Evolutionary conservation across 2,329 filamentous ascomycete species (phyloP), one percentile per base, ranked within the genome.

Genomic region (Epicoccum nigrum): DNA sequence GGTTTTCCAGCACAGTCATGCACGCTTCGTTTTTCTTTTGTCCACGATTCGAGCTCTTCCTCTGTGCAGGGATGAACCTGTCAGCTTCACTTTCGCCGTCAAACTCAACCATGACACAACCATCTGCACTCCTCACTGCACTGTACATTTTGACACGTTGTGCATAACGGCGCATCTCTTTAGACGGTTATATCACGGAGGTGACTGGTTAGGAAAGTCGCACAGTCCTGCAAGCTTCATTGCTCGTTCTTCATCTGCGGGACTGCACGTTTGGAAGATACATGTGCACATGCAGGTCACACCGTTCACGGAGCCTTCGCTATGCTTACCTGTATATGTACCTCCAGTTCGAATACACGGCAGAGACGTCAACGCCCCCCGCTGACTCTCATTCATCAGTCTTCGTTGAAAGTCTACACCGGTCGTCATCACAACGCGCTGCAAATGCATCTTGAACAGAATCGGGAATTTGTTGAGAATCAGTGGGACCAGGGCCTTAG

Each of bases 131-230:
- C 33, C 39, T 53, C 32, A 39, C 46, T 46, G 44, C 43, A 45
- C 30, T n/a, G n/a, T n/a, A n/a, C n/a, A n/a, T n/a, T 17, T 21
- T 7, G 23, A n/a, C 38, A 38, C 13, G n/a, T 32, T 48, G 47
- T 38, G 51, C 32, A 12, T 12, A 31, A 15, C 20, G 40, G 39
- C 38, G 21, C 39, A 46, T 41, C 7, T 51, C 28, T 44, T 33
- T 39, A 48, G 28, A 51, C 31, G 44, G 54, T 54, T 56, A 56
- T 51, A 51, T 38, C 30, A 43, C 43, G 38, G 28, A 34, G 40
- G 38, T 25, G 45, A 41, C 53, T 58, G 51, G 49, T 64, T 57
- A 59, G 59, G 58, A 64, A 63, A 64, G 56, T 63, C 58, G 58
- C 65, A 56, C 63, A 65, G 57, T 40, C 43, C 32, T 35, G 43